Evolutionary conservation across 768 basidiomycete species (phyloP), one percentile per base, ranked within the genome.

Genomic region (Ephemerocybe angulata): DNA sequence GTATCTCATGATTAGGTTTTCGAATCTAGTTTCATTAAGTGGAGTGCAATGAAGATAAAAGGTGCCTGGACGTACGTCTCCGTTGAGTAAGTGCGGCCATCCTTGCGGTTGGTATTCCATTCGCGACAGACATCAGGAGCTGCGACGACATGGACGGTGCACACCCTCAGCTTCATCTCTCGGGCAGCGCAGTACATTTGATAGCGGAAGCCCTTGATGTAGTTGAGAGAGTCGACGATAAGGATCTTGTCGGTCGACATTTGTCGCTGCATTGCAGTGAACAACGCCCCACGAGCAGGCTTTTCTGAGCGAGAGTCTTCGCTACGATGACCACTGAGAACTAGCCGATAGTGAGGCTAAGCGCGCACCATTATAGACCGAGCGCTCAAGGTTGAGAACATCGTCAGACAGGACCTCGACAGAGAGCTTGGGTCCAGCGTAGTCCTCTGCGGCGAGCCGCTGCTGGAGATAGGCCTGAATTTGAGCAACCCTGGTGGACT

Each of bases 121-220:
- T 84, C 77, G 52, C 77, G 78, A 70, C 93, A 96, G 35, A 81
- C 75, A 4, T 90, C 88, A 15, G 84, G 84, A 1, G 85, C 82
- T 2, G 90, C 82, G 17, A 85, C 79, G n/a, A 90, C 81, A 64
- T 84, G 87, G 35, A 93, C 95, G 43, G 97, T 98, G 69, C 90
- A 93, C 4, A 88, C 84, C 30, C 95, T 77, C 25, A 93, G 76
- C 61, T 87, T 88, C 60, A 86, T 80, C 66, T 99, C 97, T 50
- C 93, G 76, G 4, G 94, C 95, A 1, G 92, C 91, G 65, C 96
- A 98, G 67, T 98, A 97, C 74, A 99, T 86, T 69, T 99, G 97
- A 70, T 99, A 99, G 28, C 97, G 85, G 67, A 93, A 97, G 11
- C 96, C 96, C 68, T 99, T 98, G 79, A 98, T 98, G 71, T 99